These are phyloP conservation scores for Carex sylvatica DNA, from an alignment of 202 grass and related monocot species.

Conservation along the genomic window DNA sequence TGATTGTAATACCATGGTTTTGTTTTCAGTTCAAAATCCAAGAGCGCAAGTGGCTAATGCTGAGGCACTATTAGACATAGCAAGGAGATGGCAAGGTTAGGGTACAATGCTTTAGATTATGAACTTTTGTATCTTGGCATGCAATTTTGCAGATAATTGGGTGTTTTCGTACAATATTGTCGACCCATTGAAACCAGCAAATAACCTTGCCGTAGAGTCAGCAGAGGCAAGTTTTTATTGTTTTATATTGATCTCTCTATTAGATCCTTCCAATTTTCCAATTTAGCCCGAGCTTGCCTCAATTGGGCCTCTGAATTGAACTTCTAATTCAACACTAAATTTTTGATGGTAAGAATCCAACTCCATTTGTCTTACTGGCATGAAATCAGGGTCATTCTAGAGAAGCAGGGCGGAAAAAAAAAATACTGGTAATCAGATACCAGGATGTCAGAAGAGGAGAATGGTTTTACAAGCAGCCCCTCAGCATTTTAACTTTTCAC, in stretches of 20 bases:
- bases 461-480: too few species aligned
- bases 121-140: neutral
- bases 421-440: too few species aligned
- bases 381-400: too few species aligned
- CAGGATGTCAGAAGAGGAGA: too few species aligned
- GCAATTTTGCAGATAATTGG: neutral
- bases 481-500: too few species aligned
- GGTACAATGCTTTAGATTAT: neutral
- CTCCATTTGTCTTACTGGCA: constrained; percentile 7
- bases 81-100: too few species aligned
- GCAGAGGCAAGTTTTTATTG: constrained; percentile 51
- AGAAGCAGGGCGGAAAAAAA: too few species aligned
- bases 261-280: neutral
- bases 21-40: constrained; percentile 72
- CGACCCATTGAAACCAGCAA: constrained; percentile 64
- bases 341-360: neutral
- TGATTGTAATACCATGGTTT: neutral
- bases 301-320: neutral
- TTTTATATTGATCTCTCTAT: constrained; percentile 14
- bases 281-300: neutral
- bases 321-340: neutral
- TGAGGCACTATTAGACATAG: constrained; percentile 80
- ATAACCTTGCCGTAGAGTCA: constrained; percentile 85
- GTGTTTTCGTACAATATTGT: constrained; percentile 29
- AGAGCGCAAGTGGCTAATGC: constrained; percentile 95